A percentile compares a stretch with the other conserved stretches of the same genome.
Evolutionary conservation across 1,284 basidiomycete species (phyloP).

Genomic region (Sparassis latifolia): DNA sequence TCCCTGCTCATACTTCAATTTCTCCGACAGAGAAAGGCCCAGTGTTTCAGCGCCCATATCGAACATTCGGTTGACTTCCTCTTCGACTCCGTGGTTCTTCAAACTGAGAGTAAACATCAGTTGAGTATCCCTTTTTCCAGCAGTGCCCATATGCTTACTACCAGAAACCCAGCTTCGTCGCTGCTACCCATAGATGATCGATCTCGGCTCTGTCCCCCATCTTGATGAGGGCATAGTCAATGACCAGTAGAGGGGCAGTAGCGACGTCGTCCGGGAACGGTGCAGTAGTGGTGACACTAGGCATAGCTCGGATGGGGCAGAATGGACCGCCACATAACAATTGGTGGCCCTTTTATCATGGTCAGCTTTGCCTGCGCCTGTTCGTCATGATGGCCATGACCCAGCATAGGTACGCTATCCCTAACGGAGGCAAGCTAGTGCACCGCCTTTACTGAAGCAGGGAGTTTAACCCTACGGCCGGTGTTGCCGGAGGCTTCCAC

Average conservation of each 20-base stretch:
- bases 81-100: constrained; percentile 54
- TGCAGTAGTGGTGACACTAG: constrained; percentile 21
- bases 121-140: no score
- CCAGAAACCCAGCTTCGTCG: constrained; percentile 33
- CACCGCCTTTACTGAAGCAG: no score
- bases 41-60: constrained; percentile 52
- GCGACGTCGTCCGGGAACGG: constrained; percentile 34
- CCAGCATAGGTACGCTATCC: no score
- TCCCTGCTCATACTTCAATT: constrained; percentile 61
- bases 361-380: not conserved
- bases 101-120: constrained; percentile 31
- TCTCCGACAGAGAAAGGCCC: constrained; percentile 53
- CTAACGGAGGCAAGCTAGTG: no score
- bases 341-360: constrained; percentile 15
- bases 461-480: no score
- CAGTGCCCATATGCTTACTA: constrained; percentile 25
- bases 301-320: constrained; percentile 17
- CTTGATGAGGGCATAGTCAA: constrained; percentile 31
- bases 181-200: constrained; percentile 29
- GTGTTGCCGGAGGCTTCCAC: no score
- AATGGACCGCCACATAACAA: not conserved
- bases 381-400: no score
- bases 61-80: constrained; percentile 53
- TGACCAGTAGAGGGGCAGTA: constrained; percentile 30
- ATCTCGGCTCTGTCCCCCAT: constrained; percentile 25